Percentiles rank a stretch among this genome's conserved stretches.
These are phyloP conservation scores for Diplodia sapinea DNA, from an alignment of 2,329 filamentous ascomycete species.

Conservation along the genomic window DNA sequence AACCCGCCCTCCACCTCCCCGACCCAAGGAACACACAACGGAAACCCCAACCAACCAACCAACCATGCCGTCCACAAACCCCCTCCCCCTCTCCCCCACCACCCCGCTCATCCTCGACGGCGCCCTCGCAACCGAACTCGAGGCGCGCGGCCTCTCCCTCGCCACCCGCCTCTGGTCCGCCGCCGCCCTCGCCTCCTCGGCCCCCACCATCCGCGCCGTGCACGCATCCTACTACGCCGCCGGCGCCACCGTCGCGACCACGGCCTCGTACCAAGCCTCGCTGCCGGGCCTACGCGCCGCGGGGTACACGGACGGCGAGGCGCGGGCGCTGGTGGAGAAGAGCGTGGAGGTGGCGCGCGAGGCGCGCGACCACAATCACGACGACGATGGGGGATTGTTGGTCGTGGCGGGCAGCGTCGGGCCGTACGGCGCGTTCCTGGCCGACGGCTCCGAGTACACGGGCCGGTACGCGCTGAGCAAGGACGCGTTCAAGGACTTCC, in stretches of 20 bases:
- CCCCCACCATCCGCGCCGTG: constrained; percentile 48
- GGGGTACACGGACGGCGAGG: constrained; percentile 12
- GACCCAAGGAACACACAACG: no score
- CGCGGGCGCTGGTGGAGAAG: constrained; percentile 18
- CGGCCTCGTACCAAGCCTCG: constrained; percentile 56
- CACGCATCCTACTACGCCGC: constrained; percentile 54
- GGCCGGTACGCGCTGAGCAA: constrained; percentile 48
- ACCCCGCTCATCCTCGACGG: constrained; percentile 51
- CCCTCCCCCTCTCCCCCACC: background rate
- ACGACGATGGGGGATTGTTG: no score
- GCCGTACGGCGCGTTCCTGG: constrained; percentile 55
- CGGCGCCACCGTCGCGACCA: constrained; percentile 56
- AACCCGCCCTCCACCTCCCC: no score
- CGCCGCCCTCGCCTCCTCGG: constrained; percentile 49
- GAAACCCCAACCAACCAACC: background rate
- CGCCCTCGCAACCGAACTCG: constrained; percentile 56
- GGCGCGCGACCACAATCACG: background rate
- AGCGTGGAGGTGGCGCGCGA: constrained; percentile 3
- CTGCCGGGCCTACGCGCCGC: constrained; percentile 49
- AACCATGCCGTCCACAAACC: background rate
- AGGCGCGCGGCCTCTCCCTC: constrained; percentile 51
- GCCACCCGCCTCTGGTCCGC: constrained; percentile 55
- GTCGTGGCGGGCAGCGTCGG: constrained; percentile 55
- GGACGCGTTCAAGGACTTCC: constrained; percentile 49
- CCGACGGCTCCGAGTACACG: constrained; percentile 55